Percentiles rank a stretch among this genome's conserved stretches.
Evolutionary conservation across 108 stramenopile genomes (phyloP).

Genomic region (Nannochloropsis salina): DNA sequence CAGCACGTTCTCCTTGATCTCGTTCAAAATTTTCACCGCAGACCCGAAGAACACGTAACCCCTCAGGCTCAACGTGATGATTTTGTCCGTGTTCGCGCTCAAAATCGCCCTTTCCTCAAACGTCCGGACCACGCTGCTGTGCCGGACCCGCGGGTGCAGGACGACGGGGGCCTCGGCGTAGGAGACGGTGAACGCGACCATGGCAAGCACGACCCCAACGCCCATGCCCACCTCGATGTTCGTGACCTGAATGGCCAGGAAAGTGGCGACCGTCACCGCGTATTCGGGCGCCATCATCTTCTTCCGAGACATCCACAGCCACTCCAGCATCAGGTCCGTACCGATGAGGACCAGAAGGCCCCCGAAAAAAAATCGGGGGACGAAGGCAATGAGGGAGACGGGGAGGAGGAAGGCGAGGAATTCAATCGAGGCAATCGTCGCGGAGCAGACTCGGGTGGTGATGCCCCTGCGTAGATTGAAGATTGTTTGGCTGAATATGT

Average conservation of each 20-base stretch:
- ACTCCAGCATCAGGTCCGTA: slow-evolving; percentile 84
- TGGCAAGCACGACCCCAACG: slow-evolving; percentile 40
- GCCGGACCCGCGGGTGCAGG: slow-evolving; percentile 24
- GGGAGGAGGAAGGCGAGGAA: slow-evolving; percentile 64
- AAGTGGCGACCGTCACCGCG: slow-evolving; percentile 44
- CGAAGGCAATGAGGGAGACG: slow-evolving; percentile 67
- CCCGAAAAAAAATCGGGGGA: slow-evolving; percentile 91
- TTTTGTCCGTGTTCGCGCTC: slow-evolving; percentile 33
- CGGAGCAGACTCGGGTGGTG: slow-evolving; percentile 68
- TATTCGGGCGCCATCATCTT: slow-evolving; percentile 57
- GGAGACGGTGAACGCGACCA: slow-evolving; percentile 41
- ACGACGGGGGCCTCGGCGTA: slow-evolving; percentile 47
- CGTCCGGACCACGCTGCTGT: slow-evolving; percentile 50
- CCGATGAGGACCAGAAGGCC: slow-evolving; percentile 80
- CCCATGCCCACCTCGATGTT: slow-evolving; percentile 52
- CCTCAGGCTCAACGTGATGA: slow-evolving; percentile 31
- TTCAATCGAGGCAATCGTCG: slow-evolving; percentile 60
- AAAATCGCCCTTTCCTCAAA: slow-evolving; percentile 53
- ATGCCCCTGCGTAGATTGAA: slow-evolving; percentile 79
- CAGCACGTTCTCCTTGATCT: slow-evolving; percentile 41
- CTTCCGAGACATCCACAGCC: slow-evolving; percentile 76
- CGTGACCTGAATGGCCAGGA: slow-evolving; percentile 31
- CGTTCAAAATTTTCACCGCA: slow-evolving; percentile 43
- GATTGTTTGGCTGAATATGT: slow-evolving; percentile 94
- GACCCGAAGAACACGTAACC: slow-evolving; percentile 55